Evolutionary conservation across 2,329 filamentous ascomycete genomes (phyloP), one percentile per base, ranked within the genome.

Genomic region (Bisporella sp.): DNA sequence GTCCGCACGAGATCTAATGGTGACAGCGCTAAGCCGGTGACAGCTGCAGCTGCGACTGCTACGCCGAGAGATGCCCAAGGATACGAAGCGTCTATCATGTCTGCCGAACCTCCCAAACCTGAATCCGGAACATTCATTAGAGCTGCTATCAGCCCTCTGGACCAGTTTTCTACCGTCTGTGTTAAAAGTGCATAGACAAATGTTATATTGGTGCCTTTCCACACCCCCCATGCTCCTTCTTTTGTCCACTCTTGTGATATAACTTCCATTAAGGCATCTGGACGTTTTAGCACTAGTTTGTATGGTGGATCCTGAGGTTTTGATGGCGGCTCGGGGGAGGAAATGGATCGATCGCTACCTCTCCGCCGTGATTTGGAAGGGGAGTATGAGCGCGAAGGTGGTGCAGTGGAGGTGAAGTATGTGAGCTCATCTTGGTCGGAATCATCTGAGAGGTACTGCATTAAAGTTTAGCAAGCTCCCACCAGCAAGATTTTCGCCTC

Each of bases 1-100:
- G 92, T 97, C 59, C 93, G 85, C 42, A 96, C 84, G 32, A 96
- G 81, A 66, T 99, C 93, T 43, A 99, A 75, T 0, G 93, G 93
- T 1, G 91, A 82, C 11, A 99, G 81, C 29, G 91, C 74, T 7
- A 96, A 72, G 4, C 89, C 89, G 0, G 92, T 89, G 5, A 85
- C 80, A 6, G 82, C 79, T 5, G 82, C 79, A 1, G 81, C 81
- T 0, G 77, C 68, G 4, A 79, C 78, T 6, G 81, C 79, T 30
- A 97, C 84, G 50, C 84, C 80, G 2, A 99, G 75, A 1, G 89
- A 93, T 0, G 84, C 82, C 73, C 89, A 80, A 0, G 92, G 91
- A 54, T 88, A 89, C 1, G 90, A 85, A 7, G 87, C 89, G 63
- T 95, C 90, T 43, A 89, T 76, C 46, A 89, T 84, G 50, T 87